Evolutionary conservation across 176 grass and related monocot species (phyloP).

Genomic region (Ananas comosus): DNA sequence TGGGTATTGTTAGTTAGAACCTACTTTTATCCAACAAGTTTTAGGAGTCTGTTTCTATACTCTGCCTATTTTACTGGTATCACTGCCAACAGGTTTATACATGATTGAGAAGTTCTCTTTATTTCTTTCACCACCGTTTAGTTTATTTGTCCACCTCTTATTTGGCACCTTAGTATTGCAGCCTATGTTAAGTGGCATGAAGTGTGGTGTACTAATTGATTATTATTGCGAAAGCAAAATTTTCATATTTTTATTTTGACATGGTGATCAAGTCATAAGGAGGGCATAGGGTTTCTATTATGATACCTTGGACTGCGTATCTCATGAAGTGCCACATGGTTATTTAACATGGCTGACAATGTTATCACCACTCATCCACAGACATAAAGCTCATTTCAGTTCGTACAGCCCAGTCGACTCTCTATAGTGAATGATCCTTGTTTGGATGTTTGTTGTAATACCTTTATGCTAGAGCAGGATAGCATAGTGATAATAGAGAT

Average conservation of each 20-base stretch:
- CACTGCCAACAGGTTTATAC: slow-evolving; percentile 52
- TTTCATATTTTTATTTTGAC: slow-evolving; percentile 21
- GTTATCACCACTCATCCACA: slow-evolving; percentile 77
- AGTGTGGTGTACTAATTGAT: slow-evolving; percentile 25
- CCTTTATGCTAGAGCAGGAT: neutral
- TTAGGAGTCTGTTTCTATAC: neutral
- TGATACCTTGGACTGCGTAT: slow-evolving; percentile 14
- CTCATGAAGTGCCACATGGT: slow-evolving; percentile 2
- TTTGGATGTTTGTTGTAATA: neutral
- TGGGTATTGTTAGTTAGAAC: too few relatives aligned
- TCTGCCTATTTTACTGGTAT: slow-evolving; percentile 46
- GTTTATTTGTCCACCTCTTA: slow-evolving; percentile 38
- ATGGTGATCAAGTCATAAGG: neutral
- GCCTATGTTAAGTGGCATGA: slow-evolving; percentile 38
- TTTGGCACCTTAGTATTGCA: slow-evolving; percentile 56
- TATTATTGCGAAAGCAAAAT: slow-evolving; percentile 16
- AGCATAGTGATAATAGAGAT: neutral
- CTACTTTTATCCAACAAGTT: neutral
- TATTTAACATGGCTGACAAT: slow-evolving; percentile 17
- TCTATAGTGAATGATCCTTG: slow-evolving; percentile 2
- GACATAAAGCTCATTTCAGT: slow-evolving; percentile 67
- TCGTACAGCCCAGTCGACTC: slow-evolving; percentile 68
- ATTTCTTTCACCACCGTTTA: slow-evolving; percentile 6
- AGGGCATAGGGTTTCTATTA: neutral
- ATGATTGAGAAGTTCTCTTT: slow-evolving; percentile 26